These are phyloP conservation scores for Neurospora pannonica DNA, from an alignment of 495 filamentous ascomycete genomes.

Conservation along the genomic window DNA sequence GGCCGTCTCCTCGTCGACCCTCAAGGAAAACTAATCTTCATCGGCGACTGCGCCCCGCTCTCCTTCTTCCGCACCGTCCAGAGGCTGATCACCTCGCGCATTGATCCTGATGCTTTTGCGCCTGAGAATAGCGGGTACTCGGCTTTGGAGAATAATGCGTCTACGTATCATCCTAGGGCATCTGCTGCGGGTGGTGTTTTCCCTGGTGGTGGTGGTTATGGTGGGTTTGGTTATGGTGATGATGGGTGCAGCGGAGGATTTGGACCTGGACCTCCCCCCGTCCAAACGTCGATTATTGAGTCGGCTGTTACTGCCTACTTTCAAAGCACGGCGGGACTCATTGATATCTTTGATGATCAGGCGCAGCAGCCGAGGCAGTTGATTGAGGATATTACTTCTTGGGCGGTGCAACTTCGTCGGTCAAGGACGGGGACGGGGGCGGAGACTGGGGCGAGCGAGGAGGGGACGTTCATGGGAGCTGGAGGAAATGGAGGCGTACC, in stretches of 20 bases:
- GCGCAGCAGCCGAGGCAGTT: constrained; percentile 8
- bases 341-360: constrained; percentile 31
- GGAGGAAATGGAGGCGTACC: constrained; percentile 6
- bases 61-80: constrained; percentile 61
- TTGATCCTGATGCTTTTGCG: constrained; percentile 54
- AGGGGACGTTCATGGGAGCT: not conserved
- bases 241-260: not conserved
- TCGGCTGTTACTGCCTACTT: constrained; percentile 25
- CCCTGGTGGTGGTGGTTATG: not conserved
- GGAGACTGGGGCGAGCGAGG: not conserved
- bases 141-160: constrained; percentile 45
- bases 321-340: constrained; percentile 28
- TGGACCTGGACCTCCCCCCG: constrained; percentile 9
- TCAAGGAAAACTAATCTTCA: constrained; percentile 52
- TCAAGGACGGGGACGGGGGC: not conserved
- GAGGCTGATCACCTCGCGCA: constrained; percentile 53
- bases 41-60: constrained; percentile 60
- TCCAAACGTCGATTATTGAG: constrained; percentile 8
- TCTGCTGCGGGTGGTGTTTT: not conserved
- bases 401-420: constrained; percentile 12
- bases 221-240: not conserved
- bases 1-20: constrained; percentile 48
- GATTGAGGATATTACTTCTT: constrained; percentile 17
- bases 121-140: constrained; percentile 55
- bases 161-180: constrained; percentile 3